These are phyloP conservation scores for Fusarium protoensiforme DNA, from an alignment of 2,329 filamentous ascomycete genomes.

Conservation along the genomic window DNA sequence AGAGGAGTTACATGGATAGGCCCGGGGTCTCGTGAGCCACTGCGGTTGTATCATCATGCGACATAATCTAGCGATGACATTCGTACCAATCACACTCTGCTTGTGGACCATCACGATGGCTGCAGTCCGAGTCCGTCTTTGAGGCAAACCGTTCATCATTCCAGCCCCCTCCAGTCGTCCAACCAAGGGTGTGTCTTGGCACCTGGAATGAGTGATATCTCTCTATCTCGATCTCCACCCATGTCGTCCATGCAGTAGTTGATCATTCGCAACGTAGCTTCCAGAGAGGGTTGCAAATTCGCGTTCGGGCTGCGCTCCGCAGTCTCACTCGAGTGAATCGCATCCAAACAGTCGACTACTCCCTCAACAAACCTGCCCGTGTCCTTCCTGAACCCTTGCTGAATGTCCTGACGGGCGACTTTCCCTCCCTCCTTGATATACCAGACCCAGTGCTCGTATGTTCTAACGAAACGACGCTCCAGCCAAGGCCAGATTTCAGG, in stretches of 20 bases:
- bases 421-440: not conserved
- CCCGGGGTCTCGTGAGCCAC: no score
- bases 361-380: not conserved
- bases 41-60: no score
- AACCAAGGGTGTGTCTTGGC: conserved; percentile 13
- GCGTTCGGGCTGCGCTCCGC: not conserved
- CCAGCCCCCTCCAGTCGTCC: conserved; percentile 11
- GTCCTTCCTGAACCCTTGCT: conserved; percentile 1
- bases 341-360: not conserved
- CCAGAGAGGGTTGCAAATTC: not conserved
- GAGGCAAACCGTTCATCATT: not conserved
- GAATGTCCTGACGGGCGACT: not conserved
- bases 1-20: not conserved
- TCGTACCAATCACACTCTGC: not conserved
- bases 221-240: not conserved
- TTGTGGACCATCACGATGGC: not conserved
- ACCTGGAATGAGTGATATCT: conserved; percentile 13
- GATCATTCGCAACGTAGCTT: conserved; percentile 8
- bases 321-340: not conserved
- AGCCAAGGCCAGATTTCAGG: conserved; percentile 10
- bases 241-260: not conserved
- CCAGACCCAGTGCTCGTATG: conserved; percentile 9
- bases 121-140: not conserved
- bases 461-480: not conserved
- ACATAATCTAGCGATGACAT: no score